These are phyloP conservation scores for Fusarium subglutinans DNA, from an alignment of 2,329 filamentous ascomycete species.

Conservation along the genomic window DNA sequence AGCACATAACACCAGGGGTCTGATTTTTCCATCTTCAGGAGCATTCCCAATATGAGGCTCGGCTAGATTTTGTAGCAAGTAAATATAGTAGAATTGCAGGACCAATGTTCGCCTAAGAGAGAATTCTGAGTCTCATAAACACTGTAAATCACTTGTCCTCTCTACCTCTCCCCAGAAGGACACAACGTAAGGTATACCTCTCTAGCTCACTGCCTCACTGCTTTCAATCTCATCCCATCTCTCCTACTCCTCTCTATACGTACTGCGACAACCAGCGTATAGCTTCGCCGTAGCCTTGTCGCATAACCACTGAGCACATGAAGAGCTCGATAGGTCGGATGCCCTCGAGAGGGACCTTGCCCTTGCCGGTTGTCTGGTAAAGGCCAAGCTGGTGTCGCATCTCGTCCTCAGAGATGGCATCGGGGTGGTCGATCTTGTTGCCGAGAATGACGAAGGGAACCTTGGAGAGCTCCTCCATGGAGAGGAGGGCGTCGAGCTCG, in stretches of 20 bases:
- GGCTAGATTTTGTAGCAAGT: conserved; percentile 12
- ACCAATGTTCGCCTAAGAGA: conserved; percentile 48
- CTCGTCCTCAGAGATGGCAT: conserved; percentile 95
- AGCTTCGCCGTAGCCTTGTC: conserved; percentile 92
- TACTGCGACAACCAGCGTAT: conserved; percentile 95
- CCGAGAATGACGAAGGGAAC: conserved; percentile 96
- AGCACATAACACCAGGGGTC: conserved; percentile 12
- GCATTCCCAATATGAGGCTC: neutral
- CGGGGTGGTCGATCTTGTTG: conserved; percentile 99
- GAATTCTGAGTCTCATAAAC: conserved; percentile 49
- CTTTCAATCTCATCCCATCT: neutral
- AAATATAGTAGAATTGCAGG: conserved; percentile 45
- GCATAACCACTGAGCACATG: conserved; percentile 99
- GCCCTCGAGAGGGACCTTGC: conserved; percentile 90
- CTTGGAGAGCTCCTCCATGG: conserved; percentile 96
- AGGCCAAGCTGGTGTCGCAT: conserved; percentile 90
- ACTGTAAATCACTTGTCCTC: conserved; percentile 38
- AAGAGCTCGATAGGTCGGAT: conserved; percentile 97
- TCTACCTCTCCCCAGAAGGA: conserved; percentile 23
- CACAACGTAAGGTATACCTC: conserved; percentile 34
- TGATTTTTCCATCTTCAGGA: conserved; percentile 19
- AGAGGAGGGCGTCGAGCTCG: conserved; percentile 92
- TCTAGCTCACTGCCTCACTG: conserved; percentile 14
- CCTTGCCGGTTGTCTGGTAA: conserved; percentile 97
- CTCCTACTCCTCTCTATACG: conserved; percentile 69